Conservation (phyloP, 1,284 basidiomycete genomes). For the Malassezia brasiliensis region DNA sequence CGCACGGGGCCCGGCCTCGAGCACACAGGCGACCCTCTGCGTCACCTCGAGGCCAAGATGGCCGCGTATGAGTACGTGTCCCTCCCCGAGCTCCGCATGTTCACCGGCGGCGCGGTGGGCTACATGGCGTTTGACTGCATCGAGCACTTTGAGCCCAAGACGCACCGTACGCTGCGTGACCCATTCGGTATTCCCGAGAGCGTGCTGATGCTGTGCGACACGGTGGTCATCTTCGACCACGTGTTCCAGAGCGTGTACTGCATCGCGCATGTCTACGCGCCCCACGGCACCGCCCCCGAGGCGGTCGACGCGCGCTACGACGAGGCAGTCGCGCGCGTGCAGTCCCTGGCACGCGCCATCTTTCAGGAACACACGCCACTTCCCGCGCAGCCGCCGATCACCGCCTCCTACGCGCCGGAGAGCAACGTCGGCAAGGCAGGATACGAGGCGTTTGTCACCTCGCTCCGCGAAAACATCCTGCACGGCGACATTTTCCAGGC, state of each 20-base stretch:
- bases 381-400: constrained; percentile 52
- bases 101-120: constrained; percentile 94
- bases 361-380: constrained; percentile 53
- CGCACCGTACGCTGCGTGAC: constrained; percentile 57
- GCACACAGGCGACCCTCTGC: constrained; percentile 74
- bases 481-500: constrained; percentile 98
- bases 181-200: constrained; percentile 83
- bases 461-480: constrained; percentile 84
- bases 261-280: constrained; percentile 82
- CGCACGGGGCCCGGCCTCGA: constrained; percentile 78
- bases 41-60: constrained; percentile 74
- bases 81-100: constrained; percentile 81
- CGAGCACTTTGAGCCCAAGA: constrained; percentile 71
- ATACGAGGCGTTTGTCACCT: constrained; percentile 84
- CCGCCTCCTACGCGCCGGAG: constrained; percentile 43
- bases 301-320: constrained; percentile 43
- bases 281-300: constrained; percentile 55
- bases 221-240: constrained; percentile 91
- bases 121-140: constrained; percentile 96
- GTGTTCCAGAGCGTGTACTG: constrained; percentile 86
- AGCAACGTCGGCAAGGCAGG: constrained; percentile 90
- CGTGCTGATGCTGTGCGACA: constrained; percentile 92
- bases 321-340: constrained; percentile 22
- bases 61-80: constrained; percentile 77
- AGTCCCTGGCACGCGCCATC: constrained; percentile 20